Evolutionary conservation across 2,329 filamentous ascomycete genomes (phyloP), one percentile per base, ranked within the genome.

Genomic region (Ophiocordyceps unilateralis): DNA sequence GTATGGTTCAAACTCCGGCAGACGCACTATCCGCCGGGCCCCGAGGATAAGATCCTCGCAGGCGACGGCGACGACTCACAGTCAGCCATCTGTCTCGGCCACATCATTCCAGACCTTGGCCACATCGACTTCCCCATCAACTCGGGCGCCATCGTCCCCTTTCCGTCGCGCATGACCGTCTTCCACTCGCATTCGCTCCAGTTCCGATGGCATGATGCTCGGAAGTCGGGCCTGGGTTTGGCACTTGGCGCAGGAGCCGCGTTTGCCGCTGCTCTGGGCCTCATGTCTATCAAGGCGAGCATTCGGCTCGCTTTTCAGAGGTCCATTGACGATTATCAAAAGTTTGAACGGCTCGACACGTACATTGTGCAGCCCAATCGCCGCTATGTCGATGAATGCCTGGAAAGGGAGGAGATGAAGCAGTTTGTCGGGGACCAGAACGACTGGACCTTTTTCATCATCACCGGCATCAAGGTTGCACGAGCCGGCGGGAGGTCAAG

Each of bases 71-170:
- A 40, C n/a, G 39, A 40, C 39, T 17, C 20, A 7, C 21, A 24
- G 21, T 15, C 39, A 9, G 15, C 39, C 39, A 40, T 40, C 20
- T 40, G 39, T 17, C 22, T 40, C 14, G 39, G 39, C 39, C 39
- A 40, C 39, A 24, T 23, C 39, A 40, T 40, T 22, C 39, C 39
- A 3, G 39, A 40, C 39, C 39, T 40, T 12, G 21, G 21, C 11
- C 39, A 40, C 39, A 40, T 40, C 22, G 39, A 40, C 39, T 40
- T 40, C 22, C 39, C 39, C 39, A 28, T 40, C 39, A 40, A 40
- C 39, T 24, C 21, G 15, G 39, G 39, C 39, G 39, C 21, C 12
- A 22, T 40, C 22, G 39, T 40, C 39, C 10, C 39, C 21, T 40
- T 40, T 22, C 39, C 39, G 9, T n/a, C 39, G 14, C 39, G 39